Evolutionary conservation across 768 basidiomycete species (phyloP).

Genomic region (Pisolithus tinctorius): DNA sequence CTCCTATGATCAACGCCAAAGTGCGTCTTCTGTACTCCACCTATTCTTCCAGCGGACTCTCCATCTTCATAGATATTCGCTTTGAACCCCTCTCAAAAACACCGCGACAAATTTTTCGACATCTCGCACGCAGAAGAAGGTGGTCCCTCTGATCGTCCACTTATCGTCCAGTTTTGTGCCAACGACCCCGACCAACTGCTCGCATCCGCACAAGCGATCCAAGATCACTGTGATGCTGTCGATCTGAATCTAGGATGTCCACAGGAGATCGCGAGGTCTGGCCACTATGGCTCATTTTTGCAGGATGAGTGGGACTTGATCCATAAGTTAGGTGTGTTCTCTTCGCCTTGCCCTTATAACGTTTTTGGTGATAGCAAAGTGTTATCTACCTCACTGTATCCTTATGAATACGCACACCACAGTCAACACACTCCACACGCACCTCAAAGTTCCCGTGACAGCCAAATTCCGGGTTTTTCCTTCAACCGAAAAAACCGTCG

Average conservation of each 20-base stretch:
- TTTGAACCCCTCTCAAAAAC: constrained; percentile 21
- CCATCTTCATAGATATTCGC: constrained; percentile 50
- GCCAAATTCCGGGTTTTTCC: constrained; percentile 95
- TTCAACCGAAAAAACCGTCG: constrained; percentile 78
- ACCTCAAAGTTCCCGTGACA: constrained; percentile 87
- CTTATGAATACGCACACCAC: neutral
- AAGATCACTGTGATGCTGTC: constrained; percentile 82
- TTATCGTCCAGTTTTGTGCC: constrained; percentile 91
- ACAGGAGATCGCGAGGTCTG: constrained; percentile 81
- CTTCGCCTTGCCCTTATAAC: neutral
- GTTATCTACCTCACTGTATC: neutral
- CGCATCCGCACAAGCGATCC: constrained; percentile 67
- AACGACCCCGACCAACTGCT: constrained; percentile 81
- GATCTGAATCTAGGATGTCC: constrained; percentile 95
- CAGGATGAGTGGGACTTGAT: constrained; percentile 72
- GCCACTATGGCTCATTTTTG: constrained; percentile 78
- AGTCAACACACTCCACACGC: constrained; percentile 84
- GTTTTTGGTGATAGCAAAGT: neutral
- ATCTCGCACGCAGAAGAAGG: constrained; percentile 78
- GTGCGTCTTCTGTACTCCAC: constrained; percentile 25
- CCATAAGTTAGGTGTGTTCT: constrained; percentile 53
- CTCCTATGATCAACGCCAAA: constrained; percentile 98
- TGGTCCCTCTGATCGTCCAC: constrained; percentile 61
- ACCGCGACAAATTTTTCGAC: constrained; percentile 63
- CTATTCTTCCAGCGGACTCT: neutral